Conservation (phyloP, 2,329 filamentous ascomycete genomes). For the Alternaria sp. region DNA sequence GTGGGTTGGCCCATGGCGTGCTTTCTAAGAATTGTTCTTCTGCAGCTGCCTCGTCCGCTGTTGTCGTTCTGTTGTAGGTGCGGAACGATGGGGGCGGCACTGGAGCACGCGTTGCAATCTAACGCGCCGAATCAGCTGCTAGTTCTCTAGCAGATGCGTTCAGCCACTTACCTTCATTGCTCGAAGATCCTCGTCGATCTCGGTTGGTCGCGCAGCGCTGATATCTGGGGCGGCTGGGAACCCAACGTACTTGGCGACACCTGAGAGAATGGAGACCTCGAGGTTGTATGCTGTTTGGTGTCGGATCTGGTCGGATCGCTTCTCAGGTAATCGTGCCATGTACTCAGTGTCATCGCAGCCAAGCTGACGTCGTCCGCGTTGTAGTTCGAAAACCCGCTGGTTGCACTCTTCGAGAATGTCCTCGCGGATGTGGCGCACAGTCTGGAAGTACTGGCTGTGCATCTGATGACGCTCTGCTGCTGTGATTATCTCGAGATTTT, state of each 20-base stretch:
- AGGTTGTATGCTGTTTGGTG: constrained; percentile 93
- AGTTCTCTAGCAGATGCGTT: constrained; percentile 16
- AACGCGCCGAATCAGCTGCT: constrained; percentile 31
- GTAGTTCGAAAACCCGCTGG: constrained; percentile 90
- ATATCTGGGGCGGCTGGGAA: constrained; percentile 95
- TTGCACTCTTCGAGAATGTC: constrained; percentile 79
- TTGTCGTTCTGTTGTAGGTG: constrained; percentile 45
- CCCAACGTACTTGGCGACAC: constrained; percentile 91
- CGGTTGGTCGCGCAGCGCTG: constrained; percentile 70
- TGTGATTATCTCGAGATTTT: constrained; percentile 72
- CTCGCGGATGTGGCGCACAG: constrained; percentile 82
- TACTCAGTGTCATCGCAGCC: constrained; percentile 83
- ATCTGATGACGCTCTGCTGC: constrained; percentile 84
- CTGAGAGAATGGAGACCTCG: constrained; percentile 89
- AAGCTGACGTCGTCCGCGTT: constrained; percentile 81
- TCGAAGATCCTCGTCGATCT: constrained; percentile 85
- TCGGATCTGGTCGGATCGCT: constrained; percentile 76
- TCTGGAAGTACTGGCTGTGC: constrained; percentile 89
- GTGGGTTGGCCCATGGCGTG: constrained; percentile 91
- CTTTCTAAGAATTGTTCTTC: constrained; percentile 88
- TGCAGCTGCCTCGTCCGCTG: constrained; percentile 64
- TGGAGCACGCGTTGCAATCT: constrained; percentile 45
- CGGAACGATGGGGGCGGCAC: constrained; percentile 41
- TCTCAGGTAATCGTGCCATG: constrained; percentile 78
- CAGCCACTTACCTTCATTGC: constrained; percentile 78